Conservation (phyloP, 2,329 filamentous ascomycete genomes). For the Stromatinia cepivora region DNA sequence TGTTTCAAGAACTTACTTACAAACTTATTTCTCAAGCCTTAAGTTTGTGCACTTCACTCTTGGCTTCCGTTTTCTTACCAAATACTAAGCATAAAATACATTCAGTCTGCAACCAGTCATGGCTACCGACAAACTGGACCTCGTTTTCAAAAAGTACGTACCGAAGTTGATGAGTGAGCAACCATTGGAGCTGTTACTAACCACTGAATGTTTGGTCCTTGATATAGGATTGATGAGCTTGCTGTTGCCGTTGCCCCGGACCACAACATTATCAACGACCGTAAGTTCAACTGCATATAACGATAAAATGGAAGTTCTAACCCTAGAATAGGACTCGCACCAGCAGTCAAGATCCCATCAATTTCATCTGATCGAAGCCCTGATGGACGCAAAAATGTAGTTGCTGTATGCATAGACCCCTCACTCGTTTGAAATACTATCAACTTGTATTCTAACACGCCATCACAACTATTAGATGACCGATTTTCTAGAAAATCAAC, state of each 20-base stretch:
- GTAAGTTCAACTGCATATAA: background rate
- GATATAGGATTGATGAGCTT: conserved; percentile 5
- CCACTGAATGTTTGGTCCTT: background rate
- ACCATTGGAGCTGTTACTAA: no score
- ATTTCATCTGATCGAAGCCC: background rate
- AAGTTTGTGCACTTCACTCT: background rate
- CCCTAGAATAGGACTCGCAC: background rate
- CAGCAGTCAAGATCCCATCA: conserved; percentile 9
- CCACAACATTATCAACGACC: background rate
- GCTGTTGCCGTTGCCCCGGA: background rate
- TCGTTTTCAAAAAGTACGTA: conserved; percentile 6
- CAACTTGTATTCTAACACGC: background rate
- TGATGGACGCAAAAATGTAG: background rate
- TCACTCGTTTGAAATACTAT: no score
- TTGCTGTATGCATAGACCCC: background rate
- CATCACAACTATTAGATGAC: background rate
- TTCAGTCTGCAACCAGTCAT: background rate
- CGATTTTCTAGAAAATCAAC: background rate
- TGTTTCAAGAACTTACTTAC: background rate
- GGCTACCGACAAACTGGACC: background rate
- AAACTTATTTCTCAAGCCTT: background rate
- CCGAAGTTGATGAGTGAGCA: no score
- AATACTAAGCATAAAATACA: background rate
- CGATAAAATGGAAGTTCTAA: background rate
- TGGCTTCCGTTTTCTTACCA: background rate